Evolutionary conservation across 371 early-diverging fungal genomes (phyloP), one percentile per base, ranked within the genome.

Genomic region (Rhizopus sp.): DNA sequence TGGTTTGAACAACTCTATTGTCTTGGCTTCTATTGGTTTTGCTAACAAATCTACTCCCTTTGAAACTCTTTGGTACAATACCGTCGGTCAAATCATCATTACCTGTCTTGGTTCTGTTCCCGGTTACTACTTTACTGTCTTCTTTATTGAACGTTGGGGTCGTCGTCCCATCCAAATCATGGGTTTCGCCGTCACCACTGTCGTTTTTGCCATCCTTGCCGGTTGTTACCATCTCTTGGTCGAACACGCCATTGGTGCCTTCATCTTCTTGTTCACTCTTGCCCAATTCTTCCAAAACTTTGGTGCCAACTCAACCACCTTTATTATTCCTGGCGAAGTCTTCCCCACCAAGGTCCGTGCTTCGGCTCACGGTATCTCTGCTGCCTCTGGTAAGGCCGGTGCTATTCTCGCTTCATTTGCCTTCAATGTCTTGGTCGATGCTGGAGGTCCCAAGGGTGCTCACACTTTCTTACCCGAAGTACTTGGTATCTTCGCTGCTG

Each of bases 241-340:
- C 37, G 75, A 76, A 64, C 73, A 67, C 33, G 79, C 83, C 29
- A 73, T 86, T 50, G 82, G 82, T 38, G 81, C 82, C 30, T 92
- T 93, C 70, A 78, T 93, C 45, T 74, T 80, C 45, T 55, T 93
- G 55, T 91, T 87, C 72, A 87, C 89, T 16, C 69, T 89, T 37
- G 88, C 89, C 10, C 90, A 92, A 68, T 53, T 81, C 13, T 92
- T 93, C 82, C 87, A 85, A 77, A 89, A 94, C 83, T 94, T 93
- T 76, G 95, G 95, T 46, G 92, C 96, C 67, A 94, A 94, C 81
- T 68, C 88, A 42, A 94, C 94, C 34, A 93, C 94, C 31, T 94
- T 96, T 51, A 88, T 96, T 55, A 80, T 92, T 60, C 94, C 96
- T 16, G 88, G 91, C 68, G 96, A 96, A 72, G 85, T 89, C 5